Evolutionary conservation across 2,329 filamentous ascomycete species (phyloP).

Genomic region (Akanthomyces muscarius): DNA sequence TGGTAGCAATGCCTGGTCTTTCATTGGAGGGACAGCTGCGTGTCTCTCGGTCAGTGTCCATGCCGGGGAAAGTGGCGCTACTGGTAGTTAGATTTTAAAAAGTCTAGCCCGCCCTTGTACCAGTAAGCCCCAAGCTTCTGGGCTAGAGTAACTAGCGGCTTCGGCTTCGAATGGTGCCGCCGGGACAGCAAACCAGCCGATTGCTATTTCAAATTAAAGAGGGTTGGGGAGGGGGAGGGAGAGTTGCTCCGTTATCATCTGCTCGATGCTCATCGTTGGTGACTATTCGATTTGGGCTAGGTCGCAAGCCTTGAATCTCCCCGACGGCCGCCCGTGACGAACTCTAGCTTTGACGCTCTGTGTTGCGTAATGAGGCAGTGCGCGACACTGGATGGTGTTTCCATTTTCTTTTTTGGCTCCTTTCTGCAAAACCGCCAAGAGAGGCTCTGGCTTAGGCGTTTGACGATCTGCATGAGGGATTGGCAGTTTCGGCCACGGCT

Average conservation of each 20-base stretch:
- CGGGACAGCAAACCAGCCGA: slow-evolving; percentile 7
- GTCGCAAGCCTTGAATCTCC: too few relatives aligned
- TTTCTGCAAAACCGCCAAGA: neutral
- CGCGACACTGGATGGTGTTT: neutral
- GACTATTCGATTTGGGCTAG: too few relatives aligned
- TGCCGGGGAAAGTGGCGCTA: slow-evolving; percentile 3
- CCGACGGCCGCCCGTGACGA: too few relatives aligned
- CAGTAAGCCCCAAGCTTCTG: neutral
- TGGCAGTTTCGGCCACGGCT: neutral
- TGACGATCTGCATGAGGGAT: neutral
- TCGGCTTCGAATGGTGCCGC: slow-evolving; percentile 8
- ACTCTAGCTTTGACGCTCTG: neutral
- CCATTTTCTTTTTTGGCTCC: too few relatives aligned
- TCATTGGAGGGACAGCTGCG: neutral
- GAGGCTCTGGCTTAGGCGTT: neutral
- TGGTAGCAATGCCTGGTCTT: neutral
- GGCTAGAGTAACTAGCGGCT: neutral
- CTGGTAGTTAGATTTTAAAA: neutral
- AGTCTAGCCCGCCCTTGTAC: neutral
- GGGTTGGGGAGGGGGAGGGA: neutral
- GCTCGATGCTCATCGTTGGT: neutral
- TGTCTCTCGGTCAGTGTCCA: slow-evolving; percentile 8
- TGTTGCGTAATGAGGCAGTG: neutral
- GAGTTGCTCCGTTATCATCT: neutral
- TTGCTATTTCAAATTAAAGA: neutral